A percentile compares a stretch with the other conserved stretches of the same genome.
Evolutionary conservation across 768 basidiomycete species (phyloP).

Genomic region (Mycena indigotica): DNA sequence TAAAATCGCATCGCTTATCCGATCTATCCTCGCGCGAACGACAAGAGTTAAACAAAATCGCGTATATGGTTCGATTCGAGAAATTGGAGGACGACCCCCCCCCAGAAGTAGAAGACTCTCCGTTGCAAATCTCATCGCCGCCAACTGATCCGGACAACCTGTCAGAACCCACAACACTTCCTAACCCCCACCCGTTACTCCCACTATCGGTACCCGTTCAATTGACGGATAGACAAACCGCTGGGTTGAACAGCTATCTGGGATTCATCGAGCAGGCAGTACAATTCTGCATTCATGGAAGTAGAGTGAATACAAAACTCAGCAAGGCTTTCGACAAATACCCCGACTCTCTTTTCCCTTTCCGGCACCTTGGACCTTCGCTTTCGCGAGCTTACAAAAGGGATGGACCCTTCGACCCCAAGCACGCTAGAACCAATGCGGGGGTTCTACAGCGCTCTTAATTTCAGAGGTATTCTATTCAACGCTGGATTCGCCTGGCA

Average conservation of each 20-base stretch:
- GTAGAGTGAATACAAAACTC: not conserved
- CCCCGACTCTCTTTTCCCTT: slow-evolving; percentile 2
- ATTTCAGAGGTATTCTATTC: slow-evolving; percentile 6
- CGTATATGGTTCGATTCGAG: too few relatives aligned
- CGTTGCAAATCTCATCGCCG: too few relatives aligned
- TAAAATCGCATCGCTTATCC: not conserved
- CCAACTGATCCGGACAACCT: too few relatives aligned
- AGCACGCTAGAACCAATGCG: not conserved
- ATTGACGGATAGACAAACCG: not conserved
- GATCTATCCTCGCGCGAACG: not conserved
- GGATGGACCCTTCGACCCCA: not conserved
- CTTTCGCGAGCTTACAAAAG: not conserved
- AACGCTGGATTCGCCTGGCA: not conserved
- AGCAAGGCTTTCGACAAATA: not conserved
- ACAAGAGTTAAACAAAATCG: too few relatives aligned
- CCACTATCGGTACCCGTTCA: not conserved
- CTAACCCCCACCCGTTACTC: not conserved
- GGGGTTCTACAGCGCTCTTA: slow-evolving; percentile 4
- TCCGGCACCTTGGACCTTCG: slow-evolving; percentile 1
- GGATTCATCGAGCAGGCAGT: not conserved
- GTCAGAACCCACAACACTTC: too few relatives aligned
- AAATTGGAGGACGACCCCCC: too few relatives aligned
- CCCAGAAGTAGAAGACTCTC: too few relatives aligned
- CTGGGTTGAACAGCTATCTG: not conserved
- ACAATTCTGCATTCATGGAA: not conserved